A percentile compares a stretch with the other conserved stretches of the same genome.
Conservation (phyloP, 1,139 yeast species). For the Candida anutae region DNA sequence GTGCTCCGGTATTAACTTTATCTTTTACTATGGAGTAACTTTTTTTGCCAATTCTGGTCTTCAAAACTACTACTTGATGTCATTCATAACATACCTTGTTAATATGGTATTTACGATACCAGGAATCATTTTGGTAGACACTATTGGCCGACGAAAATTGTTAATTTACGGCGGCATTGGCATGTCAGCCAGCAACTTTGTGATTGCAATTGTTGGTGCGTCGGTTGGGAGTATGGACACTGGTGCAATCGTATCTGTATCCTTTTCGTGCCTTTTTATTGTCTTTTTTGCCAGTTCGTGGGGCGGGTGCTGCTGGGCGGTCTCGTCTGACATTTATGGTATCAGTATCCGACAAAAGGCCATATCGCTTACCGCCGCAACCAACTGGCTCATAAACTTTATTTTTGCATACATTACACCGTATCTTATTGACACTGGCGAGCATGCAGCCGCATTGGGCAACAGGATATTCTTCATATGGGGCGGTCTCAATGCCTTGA, state of each 20-base stretch:
- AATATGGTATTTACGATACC: conserved; percentile 66
- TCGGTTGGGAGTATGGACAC: conserved; percentile 34
- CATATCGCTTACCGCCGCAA: conserved; percentile 62
- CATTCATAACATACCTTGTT: conserved; percentile 65
- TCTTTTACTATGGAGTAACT: conserved; percentile 72
- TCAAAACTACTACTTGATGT: conserved; percentile 52
- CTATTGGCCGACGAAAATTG: conserved; percentile 57
- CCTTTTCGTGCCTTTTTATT: conserved; percentile 63
- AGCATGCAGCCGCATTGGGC: conserved; percentile 57
- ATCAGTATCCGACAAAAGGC: conserved; percentile 70
- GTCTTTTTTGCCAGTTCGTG: conserved; percentile 70
- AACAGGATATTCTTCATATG: conserved; percentile 68
- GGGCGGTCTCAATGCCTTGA: conserved; percentile 56
- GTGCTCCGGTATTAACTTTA: conserved; percentile 71
- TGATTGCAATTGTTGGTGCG: conserved; percentile 62
- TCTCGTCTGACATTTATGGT: conserved; percentile 68
- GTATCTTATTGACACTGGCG: conserved; percentile 55
- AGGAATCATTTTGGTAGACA: conserved; percentile 61
- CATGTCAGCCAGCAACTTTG: conserved; percentile 54
- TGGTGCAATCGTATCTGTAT: conserved; percentile 28
- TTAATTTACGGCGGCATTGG: conserved; percentile 56
- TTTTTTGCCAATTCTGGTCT: conserved; percentile 61
- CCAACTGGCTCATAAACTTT: conserved; percentile 75
- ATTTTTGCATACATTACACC: conserved; percentile 68
- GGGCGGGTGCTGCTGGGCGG: conserved; percentile 80